Base-by-base conservation (phyloP, 2,329 filamentous ascomycete genomes). In the Cladosporium sp. region DNA sequence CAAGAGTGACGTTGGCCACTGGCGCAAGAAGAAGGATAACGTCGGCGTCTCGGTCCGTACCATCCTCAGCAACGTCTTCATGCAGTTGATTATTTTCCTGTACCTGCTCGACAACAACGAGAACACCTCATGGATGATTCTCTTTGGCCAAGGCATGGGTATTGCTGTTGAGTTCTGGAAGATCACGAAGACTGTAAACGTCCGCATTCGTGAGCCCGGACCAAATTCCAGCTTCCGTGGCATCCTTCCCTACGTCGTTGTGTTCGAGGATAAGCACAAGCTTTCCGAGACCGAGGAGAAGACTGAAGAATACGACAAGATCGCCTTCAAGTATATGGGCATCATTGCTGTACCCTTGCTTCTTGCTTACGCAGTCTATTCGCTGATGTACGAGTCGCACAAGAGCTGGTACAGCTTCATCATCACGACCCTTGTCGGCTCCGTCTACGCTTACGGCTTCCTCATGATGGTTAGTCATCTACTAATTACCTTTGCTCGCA, bases 11-110 rank as follows among this genome's bases (percentile, higher is more conserved):
- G 96, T 99, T 71, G 80, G 91, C 49, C 94, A 99, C 76, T 99
- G 94, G 85, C 90, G 92, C 71, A 97, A 97, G 80, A 99, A 99
- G 87, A 99, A 99, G 81, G 95, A 97, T 77, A 94, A 96, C 59
- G 89, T 99, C 25, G 94, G 94, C 62, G 96, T 96, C 45, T 97
- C 92, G 1, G 89, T 99, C 60, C 91, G 94, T 58, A 95, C 93
- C 32, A 99, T 99, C 69, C 80, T 99, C 58, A 91, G 90, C 71
- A 99, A 97, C 69, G 92, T 97, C 61, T 92, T 97, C 74, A 99
- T 99, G 94, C 94, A 99, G 75, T 74, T 82, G 6, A 82, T 97
- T 69, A 97, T 99, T 74, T 95, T 99, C 82, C 81, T 99, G 45
- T 99, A 99, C 75, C 83, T 99, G 28, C 78, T 99, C 67, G 94